A percentile compares a stretch with the other conserved stretches of the same genome.
Conservation (phyloP, 352 stramenopile genomes). For the Phytopythium sindhum region DNA sequence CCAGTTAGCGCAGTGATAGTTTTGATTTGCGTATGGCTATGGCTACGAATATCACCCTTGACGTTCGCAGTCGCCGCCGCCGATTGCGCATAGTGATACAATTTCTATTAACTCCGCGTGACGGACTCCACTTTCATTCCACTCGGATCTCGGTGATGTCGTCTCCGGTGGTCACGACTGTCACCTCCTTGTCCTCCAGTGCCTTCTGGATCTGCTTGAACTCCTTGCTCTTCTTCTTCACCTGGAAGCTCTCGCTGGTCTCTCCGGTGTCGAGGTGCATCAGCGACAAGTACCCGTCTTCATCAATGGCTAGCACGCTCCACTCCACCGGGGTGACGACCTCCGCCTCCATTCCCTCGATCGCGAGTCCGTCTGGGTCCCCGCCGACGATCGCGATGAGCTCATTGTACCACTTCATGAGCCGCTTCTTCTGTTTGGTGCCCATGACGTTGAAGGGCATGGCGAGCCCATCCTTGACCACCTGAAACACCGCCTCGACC, state of each 20-base stretch:
- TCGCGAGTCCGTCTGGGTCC: conserved; percentile 37
- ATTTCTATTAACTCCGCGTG: background rate
- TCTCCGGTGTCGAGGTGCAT: conserved; percentile 65
- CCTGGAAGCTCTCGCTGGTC: conserved; percentile 62
- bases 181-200: conserved; percentile 53
- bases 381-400: conserved; percentile 52
- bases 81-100: background rate
- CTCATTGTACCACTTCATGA: conserved; percentile 87
- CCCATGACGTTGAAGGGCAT: conserved; percentile 84
- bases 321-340: conserved; percentile 28
- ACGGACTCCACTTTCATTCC: conserved; percentile 19
- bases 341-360: conserved; percentile 17
- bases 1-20: background rate
- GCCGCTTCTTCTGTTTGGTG: conserved; percentile 77
- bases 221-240: conserved; percentile 62
- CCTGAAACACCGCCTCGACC: conserved; percentile 54
- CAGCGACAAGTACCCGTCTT: conserved; percentile 71
- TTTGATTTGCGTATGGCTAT: background rate
- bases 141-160: conserved; percentile 44
- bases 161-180: conserved; percentile 49
- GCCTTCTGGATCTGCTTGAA: conserved; percentile 71
- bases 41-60: background rate
- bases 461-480: conserved; percentile 74
- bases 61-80: background rate
- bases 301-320: conserved; percentile 71